phyloP scores from a whole-genome alignment of 2,329 filamentous ascomycete genomes.

The Bipolaris bicolor region DNA sequence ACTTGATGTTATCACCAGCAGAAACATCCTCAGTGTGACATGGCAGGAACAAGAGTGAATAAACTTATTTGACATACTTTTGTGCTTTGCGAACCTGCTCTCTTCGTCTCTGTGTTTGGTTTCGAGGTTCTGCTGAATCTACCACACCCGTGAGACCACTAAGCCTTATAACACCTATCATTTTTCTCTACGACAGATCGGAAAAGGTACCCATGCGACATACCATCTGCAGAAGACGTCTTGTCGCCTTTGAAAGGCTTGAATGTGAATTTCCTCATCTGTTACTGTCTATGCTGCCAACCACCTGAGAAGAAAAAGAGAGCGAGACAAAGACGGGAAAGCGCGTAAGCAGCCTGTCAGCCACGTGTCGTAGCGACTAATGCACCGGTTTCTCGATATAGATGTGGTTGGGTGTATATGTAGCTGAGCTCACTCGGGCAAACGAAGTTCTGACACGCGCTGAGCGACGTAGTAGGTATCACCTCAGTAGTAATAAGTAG shows the following conservation, averaged over 20 bases:
- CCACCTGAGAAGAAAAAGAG: background rate
- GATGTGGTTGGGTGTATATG: too few relatives aligned
- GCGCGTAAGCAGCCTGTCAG: background rate
- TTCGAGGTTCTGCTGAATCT: background rate
- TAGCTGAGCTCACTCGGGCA: too few relatives aligned
- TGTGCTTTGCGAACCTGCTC: background rate
- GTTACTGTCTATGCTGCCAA: background rate
- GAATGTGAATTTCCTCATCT: constrained; percentile 23
- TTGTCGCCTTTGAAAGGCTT: constrained; percentile 18
- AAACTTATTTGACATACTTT: background rate
- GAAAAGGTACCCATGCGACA: background rate
- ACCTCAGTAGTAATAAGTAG: too few relatives aligned
- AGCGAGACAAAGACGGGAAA: background rate
- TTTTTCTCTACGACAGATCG: background rate
- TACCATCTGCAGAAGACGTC: constrained; percentile 2
- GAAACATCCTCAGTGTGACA: background rate
- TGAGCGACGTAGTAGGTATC: too few relatives aligned
- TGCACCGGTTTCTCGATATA: too few relatives aligned
- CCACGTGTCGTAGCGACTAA: too few relatives aligned
- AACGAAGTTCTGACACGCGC: too few relatives aligned
- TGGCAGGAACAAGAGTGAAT: background rate
- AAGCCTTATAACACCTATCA: background rate
- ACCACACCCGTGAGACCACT: background rate
- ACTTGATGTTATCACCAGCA: background rate
- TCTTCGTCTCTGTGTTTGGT: background rate